Conservation (phyloP, 305 asterid species). For the Rubia tinctorum region DNA sequence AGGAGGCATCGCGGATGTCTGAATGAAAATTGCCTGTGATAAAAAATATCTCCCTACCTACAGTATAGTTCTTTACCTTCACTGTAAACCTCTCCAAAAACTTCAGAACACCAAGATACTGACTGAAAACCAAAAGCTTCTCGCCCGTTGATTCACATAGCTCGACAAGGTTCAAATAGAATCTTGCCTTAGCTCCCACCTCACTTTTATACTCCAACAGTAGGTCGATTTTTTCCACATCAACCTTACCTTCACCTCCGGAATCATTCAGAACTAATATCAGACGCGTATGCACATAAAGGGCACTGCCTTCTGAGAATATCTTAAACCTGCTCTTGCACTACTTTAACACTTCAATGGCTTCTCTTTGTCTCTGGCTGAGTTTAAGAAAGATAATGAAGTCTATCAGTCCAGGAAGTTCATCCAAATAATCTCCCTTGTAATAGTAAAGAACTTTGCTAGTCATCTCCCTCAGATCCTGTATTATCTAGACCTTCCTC, state of each 20-base stretch:
- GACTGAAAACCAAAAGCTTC: conserved; percentile 84
- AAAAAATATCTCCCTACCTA: conserved; percentile 83
- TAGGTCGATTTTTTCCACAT: conserved; percentile 32
- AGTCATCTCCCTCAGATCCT: conserved; percentile 90
- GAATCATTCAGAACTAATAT: conserved; percentile 53
- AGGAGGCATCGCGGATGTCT: conserved; percentile 32
- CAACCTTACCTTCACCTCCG: conserved; percentile 60
- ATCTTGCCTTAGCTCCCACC: conserved; percentile 75
- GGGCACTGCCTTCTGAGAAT: conserved; percentile 79
- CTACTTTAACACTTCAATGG: conserved; percentile 44
- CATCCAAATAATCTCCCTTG: conserved; percentile 91
- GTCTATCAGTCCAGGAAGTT: conserved; percentile 91
- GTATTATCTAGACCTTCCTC: conserved; percentile 74
- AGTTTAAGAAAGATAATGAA: conserved; percentile 73
- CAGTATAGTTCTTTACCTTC: conserved; percentile 56
- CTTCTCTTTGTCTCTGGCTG: conserved; percentile 49
- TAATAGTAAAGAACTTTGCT: conserved; percentile 76
- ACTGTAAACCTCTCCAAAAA: conserved; percentile 74
- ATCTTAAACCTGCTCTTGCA: conserved; percentile 55
- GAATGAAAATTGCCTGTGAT: conserved; percentile 84
- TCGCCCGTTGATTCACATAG: conserved; percentile 82
- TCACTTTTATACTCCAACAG: conserved; percentile 49
- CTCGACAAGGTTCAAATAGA: conserved; percentile 77
- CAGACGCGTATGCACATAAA: conserved; percentile 75
- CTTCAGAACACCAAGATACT: conserved; percentile 74